These are phyloP conservation scores for Rhytidhysteron rufulum DNA, from an alignment of 2,329 filamentous ascomycete species.

Conservation along the genomic window DNA sequence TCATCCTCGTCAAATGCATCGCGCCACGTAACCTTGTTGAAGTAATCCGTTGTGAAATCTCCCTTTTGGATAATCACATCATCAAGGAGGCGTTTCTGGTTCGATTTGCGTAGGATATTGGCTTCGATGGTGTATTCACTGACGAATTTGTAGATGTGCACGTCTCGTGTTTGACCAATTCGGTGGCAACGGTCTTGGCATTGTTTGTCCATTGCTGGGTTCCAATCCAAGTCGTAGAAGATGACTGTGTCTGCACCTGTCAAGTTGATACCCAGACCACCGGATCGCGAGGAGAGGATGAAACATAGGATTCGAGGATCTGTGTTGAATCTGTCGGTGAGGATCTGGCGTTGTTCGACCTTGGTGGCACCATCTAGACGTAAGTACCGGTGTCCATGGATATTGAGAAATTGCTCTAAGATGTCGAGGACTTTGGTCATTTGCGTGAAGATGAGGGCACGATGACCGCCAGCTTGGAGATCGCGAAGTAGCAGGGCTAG, in stretches of 20 bases:
- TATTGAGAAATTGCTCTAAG: slow-evolving; percentile 94
- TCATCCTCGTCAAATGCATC: slow-evolving; percentile 57
- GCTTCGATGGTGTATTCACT: slow-evolving; percentile 79
- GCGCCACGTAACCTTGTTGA: slow-evolving; percentile 69
- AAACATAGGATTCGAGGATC: slow-evolving; percentile 90
- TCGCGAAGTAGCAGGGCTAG: slow-evolving; percentile 81
- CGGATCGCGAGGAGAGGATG: slow-evolving; percentile 90
- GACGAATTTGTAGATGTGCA: slow-evolving; percentile 81
- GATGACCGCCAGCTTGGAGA: slow-evolving; percentile 84
- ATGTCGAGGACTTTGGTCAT: slow-evolving; percentile 99
- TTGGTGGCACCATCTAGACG: slow-evolving; percentile 95
- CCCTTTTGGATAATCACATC: slow-evolving; percentile 98
- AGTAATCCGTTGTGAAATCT: slow-evolving; percentile 95
- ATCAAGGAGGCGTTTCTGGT: slow-evolving; percentile 96
- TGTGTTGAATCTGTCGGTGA: slow-evolving; percentile 95
- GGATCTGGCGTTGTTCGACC: slow-evolving; percentile 88
- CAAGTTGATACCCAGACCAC: slow-evolving; percentile 91
- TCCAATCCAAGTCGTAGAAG: slow-evolving; percentile 99
- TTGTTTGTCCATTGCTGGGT: slow-evolving; percentile 99
- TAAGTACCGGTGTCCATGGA: slow-evolving; percentile 94
- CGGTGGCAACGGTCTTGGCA: slow-evolving; percentile 97
- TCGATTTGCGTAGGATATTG: slow-evolving; percentile 93
- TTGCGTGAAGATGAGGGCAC: slow-evolving; percentile 96
- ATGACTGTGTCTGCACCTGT: slow-evolving; percentile 97
- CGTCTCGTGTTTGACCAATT: slow-evolving; percentile 94